Base-by-base conservation (phyloP, 75 land plant genomes). In the Cryptomeria japonica region DNA sequence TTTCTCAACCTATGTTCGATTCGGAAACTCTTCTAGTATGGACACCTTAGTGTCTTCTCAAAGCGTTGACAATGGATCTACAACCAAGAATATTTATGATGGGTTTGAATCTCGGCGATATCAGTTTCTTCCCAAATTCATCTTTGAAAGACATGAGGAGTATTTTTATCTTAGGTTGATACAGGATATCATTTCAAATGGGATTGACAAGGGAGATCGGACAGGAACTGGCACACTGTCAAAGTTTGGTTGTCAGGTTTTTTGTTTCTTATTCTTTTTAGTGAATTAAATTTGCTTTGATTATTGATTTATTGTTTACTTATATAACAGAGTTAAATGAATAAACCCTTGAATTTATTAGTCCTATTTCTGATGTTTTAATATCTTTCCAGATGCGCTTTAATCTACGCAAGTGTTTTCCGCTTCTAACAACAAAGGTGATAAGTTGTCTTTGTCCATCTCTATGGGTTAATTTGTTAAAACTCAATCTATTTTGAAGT, bases 211-310 rank as follows among this genome's bases (percentile, higher is more conserved):
- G 86, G 96, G 92, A 84, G 99, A 98, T 87, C 92, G 99, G 87
- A 98, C 99, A 22, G 97, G 98, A 14, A 96, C 99, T 72, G 99
- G 99, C 41, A 98, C 99, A 72, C 82, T 98, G 22, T 95, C 99
- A 28, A 96, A 98, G 92, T 98, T 98, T 96, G 99, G 99, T 75
- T 96, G 98, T 90, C 98, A 98, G 97, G 99, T 98, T 80, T 76
- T 38, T 36, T 76, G n/a, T 13, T 56, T 56, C 39, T 13, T 76
- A 0, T 56, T 56, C 22, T 56, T 18, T 56, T 18, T 3, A 16
- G 16, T 18, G 19, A 56, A 31, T 42, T 18, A 78, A 18, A 28
- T 84, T n/a, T 44, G 34, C 75, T 89, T 78, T 58, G n/a, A 8
- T 1, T 76, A 89, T 31, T 38, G 25, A 84, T 84, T 68, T 88